Evolutionary conservation across 106 monocot species (phyloP).

Genomic region (Dioscorea zingiberensis): DNA sequence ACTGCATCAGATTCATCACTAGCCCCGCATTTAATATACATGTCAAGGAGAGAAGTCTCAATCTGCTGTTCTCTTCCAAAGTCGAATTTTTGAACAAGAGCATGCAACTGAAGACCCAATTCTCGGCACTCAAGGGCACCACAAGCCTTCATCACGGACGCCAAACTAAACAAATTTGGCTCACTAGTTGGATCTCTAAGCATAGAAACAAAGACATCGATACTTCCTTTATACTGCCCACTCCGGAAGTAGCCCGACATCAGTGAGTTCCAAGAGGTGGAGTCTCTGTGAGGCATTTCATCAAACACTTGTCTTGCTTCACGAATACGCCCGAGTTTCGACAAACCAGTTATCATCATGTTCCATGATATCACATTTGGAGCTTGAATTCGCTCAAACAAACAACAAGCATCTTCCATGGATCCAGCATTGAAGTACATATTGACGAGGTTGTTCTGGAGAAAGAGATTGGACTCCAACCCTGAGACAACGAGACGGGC

Average conservation of each 20-base stretch:
- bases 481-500: constrained; percentile 40
- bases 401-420: constrained; percentile 29
- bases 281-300: constrained; percentile 62
- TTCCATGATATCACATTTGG: constrained; percentile 67
- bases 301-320: constrained; percentile 59
- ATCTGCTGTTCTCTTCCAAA: constrained; percentile 30
- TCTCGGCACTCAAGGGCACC: constrained; percentile 24
- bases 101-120: constrained; percentile 54
- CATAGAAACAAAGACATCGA: constrained; percentile 49
- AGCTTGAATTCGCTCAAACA: constrained; percentile 27
- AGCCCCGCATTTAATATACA: constrained; percentile 66
- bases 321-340: constrained; percentile 22
- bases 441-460: constrained; percentile 63
- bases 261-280: constrained; percentile 68
- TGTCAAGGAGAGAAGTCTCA: constrained; percentile 48
- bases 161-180: constrained; percentile 42
- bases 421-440: constrained; percentile 43
- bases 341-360: constrained; percentile 55
- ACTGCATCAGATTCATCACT: constrained; percentile 35
- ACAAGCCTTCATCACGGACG: constrained; percentile 61
- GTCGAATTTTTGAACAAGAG: constrained; percentile 41
- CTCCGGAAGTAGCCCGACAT: constrained; percentile 54
- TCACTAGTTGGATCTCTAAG: constrained; percentile 8
- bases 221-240: constrained; percentile 15
- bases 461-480: constrained; percentile 47